Evolutionary conservation across 257 asterid genomes (phyloP), one percentile per base, ranked within the genome.

Genomic region (Plantago major): DNA sequence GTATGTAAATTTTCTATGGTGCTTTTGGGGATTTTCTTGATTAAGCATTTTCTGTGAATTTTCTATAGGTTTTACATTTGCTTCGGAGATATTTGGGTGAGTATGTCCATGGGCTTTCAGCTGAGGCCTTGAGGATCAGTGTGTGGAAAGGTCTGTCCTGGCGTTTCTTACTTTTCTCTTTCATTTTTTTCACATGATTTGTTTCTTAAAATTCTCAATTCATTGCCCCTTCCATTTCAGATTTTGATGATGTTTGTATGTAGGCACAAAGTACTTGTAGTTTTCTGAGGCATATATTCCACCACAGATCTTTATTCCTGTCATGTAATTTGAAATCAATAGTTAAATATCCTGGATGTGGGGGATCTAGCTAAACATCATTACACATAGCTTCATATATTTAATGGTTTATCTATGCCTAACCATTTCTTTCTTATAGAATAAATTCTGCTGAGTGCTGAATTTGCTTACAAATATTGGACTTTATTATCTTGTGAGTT

Each of bases 1-100:
- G n/a, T 44, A 46, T 51, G 62, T 40, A 40, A 53, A 51, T 51
- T 45, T 16, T 33, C 52, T 3, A 50, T 17, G 38, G 10, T n/a
- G 26, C 49, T 57, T 55, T 42, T 62, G 46, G 40, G 40, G 42
- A 59, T 58, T n/a, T 49, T 68, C 51, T 60, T 48, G 58, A 65
- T 33, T 64, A 40, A 49, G 55, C n/a, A 48, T 50, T 63, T 57
- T 55, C 3, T 55, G 51, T 60, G 3, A 43, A 50, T 70, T 65
- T 62, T 56, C 55, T 64, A 49, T 74, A 92, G 99, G 99, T 92
- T 74, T 74, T 92, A 82, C 97, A 92, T 80, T 82, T 92, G 89
- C 99, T 93, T 78, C 96, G 99, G 50, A 87, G 79, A 65, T 93
- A 93, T 74, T 78, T 93, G 91, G 99, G 99, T 37, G 99, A 93